Evolutionary conservation across 345 rosid genomes (phyloP).

Genomic region (Salix arbutifolia): DNA sequence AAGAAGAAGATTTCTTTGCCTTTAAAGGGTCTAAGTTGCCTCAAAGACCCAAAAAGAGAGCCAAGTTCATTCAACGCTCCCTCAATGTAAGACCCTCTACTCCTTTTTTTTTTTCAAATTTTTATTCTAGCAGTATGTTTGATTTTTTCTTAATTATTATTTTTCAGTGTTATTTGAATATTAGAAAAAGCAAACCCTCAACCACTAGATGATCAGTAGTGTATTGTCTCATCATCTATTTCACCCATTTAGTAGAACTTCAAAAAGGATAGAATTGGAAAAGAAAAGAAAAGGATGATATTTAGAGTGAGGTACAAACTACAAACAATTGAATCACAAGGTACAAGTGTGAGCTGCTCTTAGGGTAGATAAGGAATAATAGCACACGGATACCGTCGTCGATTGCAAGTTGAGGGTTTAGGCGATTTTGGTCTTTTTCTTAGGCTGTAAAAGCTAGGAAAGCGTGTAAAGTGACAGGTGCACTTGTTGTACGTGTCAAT

Average conservation of each 20-base stretch:
- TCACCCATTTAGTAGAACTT: not conserved
- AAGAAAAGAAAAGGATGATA: accelerated
- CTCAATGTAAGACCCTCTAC: conserved; percentile 51
- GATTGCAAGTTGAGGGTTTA: not conserved
- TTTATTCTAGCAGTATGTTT: not conserved
- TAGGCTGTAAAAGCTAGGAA: not conserved
- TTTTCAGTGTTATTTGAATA: too few species aligned
- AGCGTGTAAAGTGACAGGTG: not conserved
- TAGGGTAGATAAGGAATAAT: not conserved
- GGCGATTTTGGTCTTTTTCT: conserved; percentile 3
- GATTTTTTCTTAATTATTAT: not conserved
- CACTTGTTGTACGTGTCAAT: conserved; percentile 23
- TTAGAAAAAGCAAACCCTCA: not conserved
- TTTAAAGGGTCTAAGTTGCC: conserved; percentile 73
- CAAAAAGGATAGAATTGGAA: not conserved
- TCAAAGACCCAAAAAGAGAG: conserved; percentile 71
- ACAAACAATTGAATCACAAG: not conserved
- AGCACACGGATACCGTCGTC: not conserved
- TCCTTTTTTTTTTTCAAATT: not conserved
- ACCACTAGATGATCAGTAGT: not conserved
- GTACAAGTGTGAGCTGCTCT: not conserved
- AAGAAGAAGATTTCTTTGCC: conserved; percentile 70
- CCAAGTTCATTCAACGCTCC: conserved; percentile 65
- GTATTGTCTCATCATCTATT: not conserved
- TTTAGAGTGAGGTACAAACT: not conserved